These are phyloP conservation scores for Xylaria venustula DNA, from an alignment of 495 filamentous ascomycete species.

Conservation along the genomic window DNA sequence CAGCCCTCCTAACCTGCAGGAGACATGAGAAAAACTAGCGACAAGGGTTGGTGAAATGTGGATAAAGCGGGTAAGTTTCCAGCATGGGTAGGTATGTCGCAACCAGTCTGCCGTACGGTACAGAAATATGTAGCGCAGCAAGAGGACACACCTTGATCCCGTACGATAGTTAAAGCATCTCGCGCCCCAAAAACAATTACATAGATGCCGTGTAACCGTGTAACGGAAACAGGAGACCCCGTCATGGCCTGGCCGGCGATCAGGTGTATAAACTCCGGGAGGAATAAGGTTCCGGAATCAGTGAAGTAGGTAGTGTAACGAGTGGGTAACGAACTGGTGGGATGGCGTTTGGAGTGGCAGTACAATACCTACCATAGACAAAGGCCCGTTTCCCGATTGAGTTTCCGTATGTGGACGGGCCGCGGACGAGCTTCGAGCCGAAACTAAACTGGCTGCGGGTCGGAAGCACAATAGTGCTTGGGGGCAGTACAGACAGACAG, in stretches of 20 bases:
- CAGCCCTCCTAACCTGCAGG: not conserved
- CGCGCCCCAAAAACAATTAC: too few relatives aligned
- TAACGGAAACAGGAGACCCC: not conserved
- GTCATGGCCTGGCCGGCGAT: not conserved
- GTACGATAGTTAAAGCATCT: too few relatives aligned
- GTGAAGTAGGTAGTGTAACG: not conserved
- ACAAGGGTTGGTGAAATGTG: not conserved
- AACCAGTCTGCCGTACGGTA: not conserved
- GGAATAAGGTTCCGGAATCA: not conserved
- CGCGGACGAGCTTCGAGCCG: not conserved
- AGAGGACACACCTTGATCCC: not conserved
- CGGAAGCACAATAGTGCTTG: not conserved
- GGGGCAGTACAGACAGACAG: constrained; percentile 1
- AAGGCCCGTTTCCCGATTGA: not conserved
- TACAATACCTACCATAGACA: too few relatives aligned
- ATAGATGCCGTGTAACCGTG: too few relatives aligned
- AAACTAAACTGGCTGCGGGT: not conserved
- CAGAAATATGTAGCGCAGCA: not conserved
- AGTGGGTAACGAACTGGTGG: constrained; percentile 9
- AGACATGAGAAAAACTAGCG: not conserved
- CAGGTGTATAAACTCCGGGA: not conserved
- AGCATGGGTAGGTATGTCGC: not conserved
- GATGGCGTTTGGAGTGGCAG: too few relatives aligned
- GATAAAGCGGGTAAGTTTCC: constrained; percentile 2
- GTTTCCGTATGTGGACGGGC: not conserved